Percentiles rank a stretch among this genome's conserved stretches.
Conservation (phyloP, 2,329 filamentous ascomycete genomes). For the Aspergillus pseudotamarii region DNA sequence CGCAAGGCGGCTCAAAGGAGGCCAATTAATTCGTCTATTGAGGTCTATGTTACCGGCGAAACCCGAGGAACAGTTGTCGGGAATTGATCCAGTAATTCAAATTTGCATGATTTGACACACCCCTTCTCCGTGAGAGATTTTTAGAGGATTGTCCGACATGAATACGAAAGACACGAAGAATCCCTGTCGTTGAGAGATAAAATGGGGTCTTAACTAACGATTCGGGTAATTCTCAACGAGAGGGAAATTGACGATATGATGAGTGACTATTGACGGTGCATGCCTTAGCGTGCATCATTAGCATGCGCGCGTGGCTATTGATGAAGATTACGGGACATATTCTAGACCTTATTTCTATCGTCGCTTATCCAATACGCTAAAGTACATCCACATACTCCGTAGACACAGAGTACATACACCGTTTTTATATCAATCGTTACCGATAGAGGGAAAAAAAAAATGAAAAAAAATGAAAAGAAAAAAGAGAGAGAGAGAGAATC, state of each 20-base stretch:
- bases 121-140: not conserved
- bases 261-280: not conserved
- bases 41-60: slow-evolving; percentile 11
- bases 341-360: not conserved
- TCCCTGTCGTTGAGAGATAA: not conserved
- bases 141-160: not conserved
- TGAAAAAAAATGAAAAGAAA: too few relatives aligned
- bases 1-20: slow-evolving; percentile 17
- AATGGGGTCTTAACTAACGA: slow-evolving; percentile 1
- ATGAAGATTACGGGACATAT: not conserved
- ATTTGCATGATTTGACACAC: not conserved
- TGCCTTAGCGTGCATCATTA: not conserved
- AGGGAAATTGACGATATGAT: not conserved
- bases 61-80: slow-evolving; percentile 11
- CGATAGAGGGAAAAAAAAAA: too few relatives aligned
- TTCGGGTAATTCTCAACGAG: not conserved
- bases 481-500: too few relatives aligned
- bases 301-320: not conserved
- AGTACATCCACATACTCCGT: too few relatives aligned
- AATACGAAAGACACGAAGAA: not conserved
- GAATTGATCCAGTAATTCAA: not conserved
- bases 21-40: slow-evolving; percentile 1
- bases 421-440: too few relatives aligned
- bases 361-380: too few relatives aligned
- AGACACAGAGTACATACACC: too few relatives aligned